phyloP scores from a whole-genome alignment of 805 yeast species.

The Starmerella vaccinii region DNA sequence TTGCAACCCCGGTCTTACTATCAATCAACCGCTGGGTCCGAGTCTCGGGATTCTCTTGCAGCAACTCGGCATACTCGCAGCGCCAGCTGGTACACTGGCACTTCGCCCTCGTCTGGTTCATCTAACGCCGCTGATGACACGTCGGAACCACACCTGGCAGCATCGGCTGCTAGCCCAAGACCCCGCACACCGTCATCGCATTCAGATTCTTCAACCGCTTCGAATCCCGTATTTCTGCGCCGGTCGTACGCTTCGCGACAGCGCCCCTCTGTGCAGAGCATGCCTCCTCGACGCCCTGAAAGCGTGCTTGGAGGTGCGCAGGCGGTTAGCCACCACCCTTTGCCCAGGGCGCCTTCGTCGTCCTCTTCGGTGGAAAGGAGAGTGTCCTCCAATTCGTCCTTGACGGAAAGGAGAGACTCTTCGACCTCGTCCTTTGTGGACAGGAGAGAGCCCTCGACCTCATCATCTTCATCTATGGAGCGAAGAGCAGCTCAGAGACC shows the following conservation, averaged over 20 bases:
- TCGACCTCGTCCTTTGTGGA: no score
- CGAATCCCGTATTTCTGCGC: background rate
- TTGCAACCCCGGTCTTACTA: constrained; percentile 3
- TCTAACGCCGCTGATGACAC: no score
- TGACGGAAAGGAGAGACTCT: no score
- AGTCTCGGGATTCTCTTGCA: background rate
- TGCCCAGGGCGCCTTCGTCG: background rate
- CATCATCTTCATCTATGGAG: background rate
- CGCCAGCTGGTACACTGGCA: constrained; percentile 3
- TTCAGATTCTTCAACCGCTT: background rate
- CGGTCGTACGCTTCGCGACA: constrained; percentile 1
- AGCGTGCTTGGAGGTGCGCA: background rate
- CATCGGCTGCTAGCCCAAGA: background rate
- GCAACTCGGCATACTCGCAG: background rate
- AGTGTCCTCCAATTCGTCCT: no score
- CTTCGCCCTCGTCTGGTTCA: background rate
- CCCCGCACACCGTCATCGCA: background rate
- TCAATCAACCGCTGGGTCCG: background rate
- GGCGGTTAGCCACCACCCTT: background rate
- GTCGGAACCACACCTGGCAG: no score
- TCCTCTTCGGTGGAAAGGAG: background rate
- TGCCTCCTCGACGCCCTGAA: constrained; percentile 4
- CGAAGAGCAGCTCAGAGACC: no score
- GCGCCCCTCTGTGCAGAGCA: background rate
- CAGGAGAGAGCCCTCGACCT: background rate